phyloP scores from a whole-genome alignment of 257 asterid species.

The Salvia miltiorrhiza region DNA sequence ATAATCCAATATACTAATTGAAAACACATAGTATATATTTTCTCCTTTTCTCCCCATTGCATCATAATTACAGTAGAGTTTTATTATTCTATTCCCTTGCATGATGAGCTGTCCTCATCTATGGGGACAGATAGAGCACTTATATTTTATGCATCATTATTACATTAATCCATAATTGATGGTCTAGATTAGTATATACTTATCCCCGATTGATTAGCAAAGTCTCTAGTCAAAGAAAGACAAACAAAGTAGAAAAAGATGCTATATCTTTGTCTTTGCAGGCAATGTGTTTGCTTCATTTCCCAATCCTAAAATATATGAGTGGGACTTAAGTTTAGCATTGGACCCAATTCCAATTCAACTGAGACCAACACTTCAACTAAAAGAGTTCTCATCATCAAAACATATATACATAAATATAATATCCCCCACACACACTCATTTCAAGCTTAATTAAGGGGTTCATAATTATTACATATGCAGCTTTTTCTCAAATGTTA shows the following conservation, averaged over 20 bases:
- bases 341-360: conserved; percentile 22
- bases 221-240: conserved; percentile 12
- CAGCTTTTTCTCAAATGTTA: not conserved
- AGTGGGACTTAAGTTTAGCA: conserved; percentile 44
- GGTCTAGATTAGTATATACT: not conserved
- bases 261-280: conserved; percentile 44
- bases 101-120: not conserved
- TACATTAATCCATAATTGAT: not conserved
- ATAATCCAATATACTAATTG: not conserved
- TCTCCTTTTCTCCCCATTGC: not conserved
- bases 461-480: not conserved
- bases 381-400: conserved; percentile 10
- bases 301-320: conserved; percentile 14
- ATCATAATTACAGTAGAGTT: not conserved
- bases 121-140: not conserved
- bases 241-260: conserved; percentile 16
- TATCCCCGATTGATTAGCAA: not conserved
- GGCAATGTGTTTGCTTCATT: conserved; percentile 42
- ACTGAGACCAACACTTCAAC: conserved; percentile 40
- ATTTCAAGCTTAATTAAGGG: not conserved
- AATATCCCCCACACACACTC: not conserved
- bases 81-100: not conserved
- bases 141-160: not conserved
- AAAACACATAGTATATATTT: too few species aligned
- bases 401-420: not conserved